These are phyloP conservation scores for Cladophialophora immunda DNA, from an alignment of 2,329 filamentous ascomycete species.

Conservation along the genomic window DNA sequence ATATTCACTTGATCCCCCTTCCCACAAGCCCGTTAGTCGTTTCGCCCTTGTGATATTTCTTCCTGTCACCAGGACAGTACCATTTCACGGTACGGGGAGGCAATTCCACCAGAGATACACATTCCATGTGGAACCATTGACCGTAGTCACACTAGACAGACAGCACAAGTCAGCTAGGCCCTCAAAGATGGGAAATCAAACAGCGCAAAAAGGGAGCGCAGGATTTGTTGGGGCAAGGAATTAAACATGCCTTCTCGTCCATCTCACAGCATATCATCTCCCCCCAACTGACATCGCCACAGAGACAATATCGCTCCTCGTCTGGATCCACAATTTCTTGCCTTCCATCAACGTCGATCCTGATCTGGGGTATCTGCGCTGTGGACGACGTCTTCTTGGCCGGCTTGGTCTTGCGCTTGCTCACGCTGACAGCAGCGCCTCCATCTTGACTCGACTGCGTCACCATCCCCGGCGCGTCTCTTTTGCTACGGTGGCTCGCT, in stretches of 20 bases:
- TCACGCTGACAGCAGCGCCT: constrained; percentile 69
- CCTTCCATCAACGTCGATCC: constrained; percentile 58
- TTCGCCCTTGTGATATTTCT: constrained; percentile 55
- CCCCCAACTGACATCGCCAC: constrained; percentile 70
- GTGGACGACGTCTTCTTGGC: constrained; percentile 46
- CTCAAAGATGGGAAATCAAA: background rate
- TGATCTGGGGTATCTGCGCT: constrained; percentile 45
- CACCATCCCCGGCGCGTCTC: constrained; percentile 68
- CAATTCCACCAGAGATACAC: constrained; percentile 65
- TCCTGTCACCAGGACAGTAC: constrained; percentile 71
- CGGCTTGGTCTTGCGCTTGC: constrained; percentile 65
- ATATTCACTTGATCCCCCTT: constrained; percentile 37
- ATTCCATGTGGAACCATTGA: constrained; percentile 73
- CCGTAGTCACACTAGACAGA: constrained; percentile 64
- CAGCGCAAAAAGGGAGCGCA: no score
- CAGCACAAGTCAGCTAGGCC: constrained; percentile 10
- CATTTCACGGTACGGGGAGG: constrained; percentile 70
- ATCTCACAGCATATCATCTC: constrained; percentile 73
- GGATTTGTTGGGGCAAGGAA: background rate
- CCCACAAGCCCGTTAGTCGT: constrained; percentile 42
- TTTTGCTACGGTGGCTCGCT: constrained; percentile 61
- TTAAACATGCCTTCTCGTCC: constrained; percentile 57
- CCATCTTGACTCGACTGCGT: constrained; percentile 64
- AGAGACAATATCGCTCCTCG: constrained; percentile 71
- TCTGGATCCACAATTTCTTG: constrained; percentile 65